Evolutionary conservation across 257 asterid genomes (phyloP).

Genomic region (Parsonsia alboflavescens): DNA sequence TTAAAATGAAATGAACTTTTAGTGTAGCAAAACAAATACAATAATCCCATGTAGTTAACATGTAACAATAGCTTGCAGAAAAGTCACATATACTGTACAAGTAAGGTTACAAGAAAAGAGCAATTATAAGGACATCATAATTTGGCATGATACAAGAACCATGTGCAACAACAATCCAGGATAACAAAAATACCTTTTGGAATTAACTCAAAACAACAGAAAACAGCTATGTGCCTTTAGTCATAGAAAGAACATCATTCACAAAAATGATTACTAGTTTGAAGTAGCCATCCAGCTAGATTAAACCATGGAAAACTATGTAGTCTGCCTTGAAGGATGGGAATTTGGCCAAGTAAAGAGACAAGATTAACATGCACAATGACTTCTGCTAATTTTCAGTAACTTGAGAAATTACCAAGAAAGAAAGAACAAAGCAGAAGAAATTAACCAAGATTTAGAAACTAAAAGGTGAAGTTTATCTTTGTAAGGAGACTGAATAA

Average conservation of each 20-base stretch:
- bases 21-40: neutral
- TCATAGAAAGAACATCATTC: neutral
- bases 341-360: neutral
- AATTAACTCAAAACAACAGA: neutral
- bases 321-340: neutral
- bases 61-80: neutral
- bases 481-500: conserved; percentile 19
- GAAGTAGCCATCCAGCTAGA: neutral
- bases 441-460: neutral
- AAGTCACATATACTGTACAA: neutral
- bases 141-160: conserved; percentile 23
- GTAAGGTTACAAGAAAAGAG: neutral
- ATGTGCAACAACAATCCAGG: conserved; percentile 17
- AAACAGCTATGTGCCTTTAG: neutral
- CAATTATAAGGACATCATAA: conserved; percentile 16
- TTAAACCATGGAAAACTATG: conserved; percentile 2
- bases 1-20: neutral
- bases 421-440: neutral
- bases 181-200: conserved; percentile 7
- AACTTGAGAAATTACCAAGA: neutral
- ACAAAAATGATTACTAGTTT: conserved; percentile 3
- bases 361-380: conserved; percentile 10
- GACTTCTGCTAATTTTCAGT: neutral
- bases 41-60: neutral
- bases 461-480: conserved; percentile 6